Conservation (phyloP, 2,329 filamentous ascomycete species). For the Ascochyta rabiei region DNA sequence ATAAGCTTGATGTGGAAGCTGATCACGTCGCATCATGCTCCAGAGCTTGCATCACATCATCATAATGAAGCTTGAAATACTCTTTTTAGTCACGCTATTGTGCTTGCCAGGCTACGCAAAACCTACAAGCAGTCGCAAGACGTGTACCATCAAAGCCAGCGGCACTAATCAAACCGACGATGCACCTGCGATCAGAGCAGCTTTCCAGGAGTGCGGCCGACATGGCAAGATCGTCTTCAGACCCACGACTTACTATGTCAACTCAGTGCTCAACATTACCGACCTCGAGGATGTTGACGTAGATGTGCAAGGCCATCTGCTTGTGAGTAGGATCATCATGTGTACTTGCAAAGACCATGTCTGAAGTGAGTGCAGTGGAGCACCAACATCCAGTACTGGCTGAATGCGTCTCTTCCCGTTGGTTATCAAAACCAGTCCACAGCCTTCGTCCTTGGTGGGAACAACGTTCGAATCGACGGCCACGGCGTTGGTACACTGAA, state of each 20-base stretch:
- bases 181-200: constrained; percentile 34
- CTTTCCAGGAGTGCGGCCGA: constrained; percentile 30
- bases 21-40: background rate
- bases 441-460: constrained; percentile 53
- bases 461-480: constrained; percentile 58
- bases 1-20: background rate
- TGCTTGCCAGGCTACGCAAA: background rate
- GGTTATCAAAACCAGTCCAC: constrained; percentile 45
- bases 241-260: constrained; percentile 32
- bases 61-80: background rate
- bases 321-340: constrained; percentile 11
- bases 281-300: constrained; percentile 34
- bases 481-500: constrained; percentile 61
- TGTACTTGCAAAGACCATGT: too few species aligned
- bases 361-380: constrained; percentile 23
- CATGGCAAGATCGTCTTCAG: constrained; percentile 31
- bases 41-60: too few species aligned
- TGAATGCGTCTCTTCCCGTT: constrained; percentile 34
- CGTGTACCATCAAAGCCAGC: constrained; percentile 22
- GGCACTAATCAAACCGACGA: constrained; percentile 32
- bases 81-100: constrained; percentile 1
- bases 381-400: constrained; percentile 37
- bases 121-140: constrained; percentile 9
- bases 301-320: constrained; percentile 31
- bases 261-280: constrained; percentile 30